These are phyloP conservation scores for Kurtzmaniella quercitrusa DNA, from an alignment of 1,139 yeast genomes.

Conservation along the genomic window DNA sequence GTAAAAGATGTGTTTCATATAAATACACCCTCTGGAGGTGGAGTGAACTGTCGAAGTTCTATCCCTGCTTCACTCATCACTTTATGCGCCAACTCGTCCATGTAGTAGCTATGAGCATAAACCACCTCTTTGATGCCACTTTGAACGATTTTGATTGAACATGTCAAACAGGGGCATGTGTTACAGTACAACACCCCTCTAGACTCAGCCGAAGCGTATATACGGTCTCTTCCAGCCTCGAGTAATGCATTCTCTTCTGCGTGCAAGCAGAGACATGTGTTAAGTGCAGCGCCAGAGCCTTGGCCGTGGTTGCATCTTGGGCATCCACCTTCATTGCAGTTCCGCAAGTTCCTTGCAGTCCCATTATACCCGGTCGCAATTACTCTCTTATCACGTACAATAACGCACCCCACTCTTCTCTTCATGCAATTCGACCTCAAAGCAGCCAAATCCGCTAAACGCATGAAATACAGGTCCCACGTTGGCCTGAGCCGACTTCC, in stretches of 20 bases:
- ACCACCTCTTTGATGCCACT: constrained; percentile 91
- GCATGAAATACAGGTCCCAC: constrained; percentile 97
- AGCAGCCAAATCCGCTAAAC: constrained; percentile 89
- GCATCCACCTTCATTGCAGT: constrained; percentile 97
- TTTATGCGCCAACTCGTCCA: constrained; percentile 72
- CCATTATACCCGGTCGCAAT: constrained; percentile 98
- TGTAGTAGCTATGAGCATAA: constrained; percentile 85
- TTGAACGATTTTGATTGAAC: constrained; percentile 92
- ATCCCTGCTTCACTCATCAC: constrained; percentile 77
- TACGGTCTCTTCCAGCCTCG: constrained; percentile 89
- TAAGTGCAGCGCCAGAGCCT: constrained; percentile 57
- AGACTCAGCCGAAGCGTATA: constrained; percentile 31
- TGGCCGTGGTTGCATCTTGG: constrained; percentile 71
- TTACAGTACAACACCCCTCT: constrained; percentile 85
- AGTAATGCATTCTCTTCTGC: constrained; percentile 96
- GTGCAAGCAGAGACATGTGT: constrained; percentile 88
- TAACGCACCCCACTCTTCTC: constrained; percentile 91
- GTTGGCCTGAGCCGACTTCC: constrained; percentile 73
- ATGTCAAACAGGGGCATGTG: constrained; percentile 95
- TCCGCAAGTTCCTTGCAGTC: constrained; percentile 81
- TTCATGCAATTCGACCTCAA: constrained; percentile 94
- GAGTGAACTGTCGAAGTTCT: constrained; percentile 64
- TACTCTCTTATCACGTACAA: constrained; percentile 80
- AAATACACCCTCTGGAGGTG: constrained; percentile 50
- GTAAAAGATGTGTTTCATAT: too few species aligned